These are phyloP conservation scores for Solanum pinnatisectum DNA, from an alignment of 257 asterid species.

Conservation along the genomic window DNA sequence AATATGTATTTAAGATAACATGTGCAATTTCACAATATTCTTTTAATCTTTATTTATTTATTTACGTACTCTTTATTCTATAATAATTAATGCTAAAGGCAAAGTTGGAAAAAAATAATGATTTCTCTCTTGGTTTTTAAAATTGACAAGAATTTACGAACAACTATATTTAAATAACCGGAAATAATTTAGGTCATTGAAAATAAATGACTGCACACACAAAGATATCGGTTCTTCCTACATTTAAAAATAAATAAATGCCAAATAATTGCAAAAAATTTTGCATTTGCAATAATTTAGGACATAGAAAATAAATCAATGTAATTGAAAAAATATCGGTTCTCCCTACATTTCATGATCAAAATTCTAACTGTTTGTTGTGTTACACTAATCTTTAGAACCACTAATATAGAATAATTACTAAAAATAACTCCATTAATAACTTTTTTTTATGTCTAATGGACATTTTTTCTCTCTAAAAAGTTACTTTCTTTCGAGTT, in stretches of 20 bases:
- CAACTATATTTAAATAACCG: not conserved
- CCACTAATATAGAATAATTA: not conserved
- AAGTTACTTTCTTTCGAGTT: not conserved
- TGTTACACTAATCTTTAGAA: not conserved
- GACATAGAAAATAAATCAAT: not conserved
- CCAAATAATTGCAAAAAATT: not conserved
- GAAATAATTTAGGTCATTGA: not conserved
- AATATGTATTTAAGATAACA: not conserved
- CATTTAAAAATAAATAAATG: not conserved
- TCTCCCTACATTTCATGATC: not conserved
- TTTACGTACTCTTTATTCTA: not conserved
- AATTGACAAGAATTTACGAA: not conserved
- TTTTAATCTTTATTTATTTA: too few species aligned
- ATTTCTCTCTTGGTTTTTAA: not conserved
- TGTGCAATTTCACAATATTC: not conserved
- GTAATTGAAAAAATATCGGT: not conserved
- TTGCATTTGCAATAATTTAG: not conserved
- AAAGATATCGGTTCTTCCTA: not conserved
- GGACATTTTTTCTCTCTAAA: not conserved
- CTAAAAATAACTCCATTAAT: not conserved
- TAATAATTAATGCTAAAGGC: not conserved
- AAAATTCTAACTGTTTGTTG: not conserved
- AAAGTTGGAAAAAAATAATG: not conserved
- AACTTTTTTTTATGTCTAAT: not conserved
- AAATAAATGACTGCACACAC: not conserved